Base-by-base conservation (phyloP, 306 rosid genomes). In the Glycine tomentella region DNA sequence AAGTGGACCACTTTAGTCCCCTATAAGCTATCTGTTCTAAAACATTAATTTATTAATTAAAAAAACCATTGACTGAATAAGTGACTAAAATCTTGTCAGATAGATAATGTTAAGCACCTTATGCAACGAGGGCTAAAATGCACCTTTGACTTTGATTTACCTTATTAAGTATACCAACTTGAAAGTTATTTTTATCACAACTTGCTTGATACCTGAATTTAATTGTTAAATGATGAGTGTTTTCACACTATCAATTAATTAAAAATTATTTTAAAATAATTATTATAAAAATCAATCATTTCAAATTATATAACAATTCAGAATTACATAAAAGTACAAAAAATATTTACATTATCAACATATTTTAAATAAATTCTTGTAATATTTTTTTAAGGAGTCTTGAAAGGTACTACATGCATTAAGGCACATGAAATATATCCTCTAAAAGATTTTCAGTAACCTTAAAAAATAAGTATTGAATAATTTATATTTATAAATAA, bases 91-190 rank as follows among this genome's bases (percentile, higher is more conserved):
- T 20, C 5, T 20, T 45, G 20, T 59, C 66, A 61, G 20, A 48
- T 57, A 42, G 57, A 57, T 69, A 46, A 46, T 69, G 74, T 10
- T 50, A 72, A 72, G 57, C 55, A 14, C 70, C 36, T 20, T 7
- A 6, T 34, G 3, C 9, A 59, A 38, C 3, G 40, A 67, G 57
- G 10, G 31, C 5, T 71, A 78, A 36, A 12, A 12, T 44, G 5
- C 57, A 73, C 56, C 42, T 50, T 70, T 84, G 64, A 75, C 48
- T 80, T 80, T 70, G 44, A 58, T 25, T 46, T 45, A 34, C 14
- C 78, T 45, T 16, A 13, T 72, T 62, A 58, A 74, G 59, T 66
- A 46, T 13, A 9, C 44, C 0, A 36, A 36, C 2, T 36, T 36
- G 40, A 36, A 36, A 36, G 4, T 36, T 36, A 2, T 36, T 36